Conservation (phyloP, 2,329 filamentous ascomycete species). For the Sporothrix brasiliensis region DNA sequence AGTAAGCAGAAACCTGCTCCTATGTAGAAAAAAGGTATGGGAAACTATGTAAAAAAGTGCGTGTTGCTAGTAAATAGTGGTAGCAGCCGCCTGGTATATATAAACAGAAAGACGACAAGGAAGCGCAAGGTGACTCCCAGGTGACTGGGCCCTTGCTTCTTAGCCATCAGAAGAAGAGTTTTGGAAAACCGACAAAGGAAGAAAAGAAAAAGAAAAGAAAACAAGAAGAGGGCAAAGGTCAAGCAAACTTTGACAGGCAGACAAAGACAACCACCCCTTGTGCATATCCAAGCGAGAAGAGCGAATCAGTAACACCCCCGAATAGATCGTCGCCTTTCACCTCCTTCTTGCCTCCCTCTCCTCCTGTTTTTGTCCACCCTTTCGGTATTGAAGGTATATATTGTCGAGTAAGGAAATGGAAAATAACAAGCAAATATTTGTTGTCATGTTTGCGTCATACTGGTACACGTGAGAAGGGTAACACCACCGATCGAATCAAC, state of each 20-base stretch:
- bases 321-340: neutral
- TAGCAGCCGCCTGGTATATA: conserved; percentile 20
- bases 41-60: conserved; percentile 11
- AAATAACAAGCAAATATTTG: neutral
- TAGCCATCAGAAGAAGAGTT: neutral
- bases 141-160: neutral
- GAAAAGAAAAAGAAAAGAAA: neutral
- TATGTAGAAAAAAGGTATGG: neutral
- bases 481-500: neutral
- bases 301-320: conserved; percentile 13
- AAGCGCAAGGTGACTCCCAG: neutral
- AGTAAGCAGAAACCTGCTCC: conserved; percentile 22
- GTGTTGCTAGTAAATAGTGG: neutral
- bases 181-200: neutral
- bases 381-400: neutral
- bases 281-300: conserved; percentile 24
- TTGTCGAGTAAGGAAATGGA: neutral
- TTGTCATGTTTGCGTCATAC: neutral
- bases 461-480: neutral
- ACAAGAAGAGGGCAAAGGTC: neutral
- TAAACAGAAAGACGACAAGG: neutral
- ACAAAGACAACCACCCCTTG: neutral
- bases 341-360: neutral
- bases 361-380: neutral
- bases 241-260: neutral